These are phyloP conservation scores for Moesziomyces sp. DNA, from an alignment of 1,284 basidiomycete species.

Conservation along the genomic window DNA sequence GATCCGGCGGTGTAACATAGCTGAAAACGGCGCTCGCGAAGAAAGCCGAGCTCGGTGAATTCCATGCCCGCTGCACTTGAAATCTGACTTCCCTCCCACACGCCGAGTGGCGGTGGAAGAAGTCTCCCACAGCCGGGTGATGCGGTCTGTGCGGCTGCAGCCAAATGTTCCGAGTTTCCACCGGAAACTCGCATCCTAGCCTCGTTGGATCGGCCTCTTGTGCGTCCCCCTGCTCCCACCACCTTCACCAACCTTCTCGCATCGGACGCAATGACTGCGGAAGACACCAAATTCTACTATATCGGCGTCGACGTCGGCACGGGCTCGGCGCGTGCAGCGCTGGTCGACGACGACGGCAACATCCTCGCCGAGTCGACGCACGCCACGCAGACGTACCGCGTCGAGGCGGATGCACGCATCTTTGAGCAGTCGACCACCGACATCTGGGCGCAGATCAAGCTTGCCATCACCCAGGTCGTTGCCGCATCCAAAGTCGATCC, in stretches of 20 bases:
- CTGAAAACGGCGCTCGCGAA: not conserved
- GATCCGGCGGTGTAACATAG: slow-evolving; percentile 12
- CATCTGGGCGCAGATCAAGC: slow-evolving; percentile 83
- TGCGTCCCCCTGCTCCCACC: not conserved
- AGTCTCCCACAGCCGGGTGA: not conserved
- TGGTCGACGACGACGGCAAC: slow-evolving; percentile 80
- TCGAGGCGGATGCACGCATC: slow-evolving; percentile 84
- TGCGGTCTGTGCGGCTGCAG: slow-evolving; percentile 22
- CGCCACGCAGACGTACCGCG: slow-evolving; percentile 84
- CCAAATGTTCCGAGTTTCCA: slow-evolving; percentile 6
- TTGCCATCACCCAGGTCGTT: slow-evolving; percentile 78
- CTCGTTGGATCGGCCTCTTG: not conserved
- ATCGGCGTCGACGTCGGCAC: slow-evolving; percentile 81
- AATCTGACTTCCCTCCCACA: not conserved
- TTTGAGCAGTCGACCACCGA: slow-evolving; percentile 83
- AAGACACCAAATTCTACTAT: slow-evolving; percentile 68
- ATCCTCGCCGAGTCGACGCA: slow-evolving; percentile 82
- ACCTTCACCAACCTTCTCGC: not conserved
- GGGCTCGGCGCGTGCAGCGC: slow-evolving; percentile 88
- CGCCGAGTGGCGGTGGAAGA: not conserved
- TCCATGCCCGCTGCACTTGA: slow-evolving; percentile 4
- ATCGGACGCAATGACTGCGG: slow-evolving; percentile 14
- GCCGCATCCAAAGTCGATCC: slow-evolving; percentile 75
- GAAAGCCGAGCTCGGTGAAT: slow-evolving; percentile 22
- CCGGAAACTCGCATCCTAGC: slow-evolving; percentile 6